phyloP scores from a whole-genome alignment of 345 rosid species.

The Camelina neglecta region DNA sequence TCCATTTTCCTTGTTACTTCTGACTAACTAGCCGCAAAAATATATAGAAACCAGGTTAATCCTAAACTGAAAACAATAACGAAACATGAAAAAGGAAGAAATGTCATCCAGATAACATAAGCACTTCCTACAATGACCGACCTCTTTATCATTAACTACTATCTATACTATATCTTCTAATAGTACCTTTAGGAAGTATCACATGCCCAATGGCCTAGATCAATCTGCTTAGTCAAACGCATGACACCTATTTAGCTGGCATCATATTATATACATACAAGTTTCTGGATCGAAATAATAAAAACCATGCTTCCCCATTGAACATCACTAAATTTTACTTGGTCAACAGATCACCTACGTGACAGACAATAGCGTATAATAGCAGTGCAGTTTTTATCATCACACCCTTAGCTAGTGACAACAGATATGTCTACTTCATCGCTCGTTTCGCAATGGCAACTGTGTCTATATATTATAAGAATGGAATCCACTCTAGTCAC shows the following conservation, averaged over 20 bases:
- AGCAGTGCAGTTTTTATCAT: neutral
- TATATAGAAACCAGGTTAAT: constrained; percentile 52
- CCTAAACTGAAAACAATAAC: constrained; percentile 30
- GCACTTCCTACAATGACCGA: neutral
- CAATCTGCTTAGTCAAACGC: constrained; percentile 15
- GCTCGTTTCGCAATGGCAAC: neutral
- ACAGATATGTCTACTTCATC: neutral
- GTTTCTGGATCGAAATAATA: neutral
- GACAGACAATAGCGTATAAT: constrained; percentile 15
- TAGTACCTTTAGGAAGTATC: constrained; percentile 3
- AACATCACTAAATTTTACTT: neutral
- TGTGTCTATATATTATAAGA: neutral
- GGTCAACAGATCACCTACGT: neutral
- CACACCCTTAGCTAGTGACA: constrained; percentile 1
- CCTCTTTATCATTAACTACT: constrained; percentile 15
- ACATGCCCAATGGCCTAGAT: constrained; percentile 5
- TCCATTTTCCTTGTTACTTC: constrained; percentile 89
- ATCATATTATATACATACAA: constrained; percentile 10
- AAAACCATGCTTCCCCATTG: neutral
- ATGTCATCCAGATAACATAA: neutral
- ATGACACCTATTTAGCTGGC: constrained; percentile 16
- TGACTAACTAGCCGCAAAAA: constrained; percentile 92
- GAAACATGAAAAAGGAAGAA: neutral
- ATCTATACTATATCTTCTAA: neutral
- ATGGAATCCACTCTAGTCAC: neutral